Conservation (phyloP, 306 rosid species). For the Vigna mungo region DNA sequence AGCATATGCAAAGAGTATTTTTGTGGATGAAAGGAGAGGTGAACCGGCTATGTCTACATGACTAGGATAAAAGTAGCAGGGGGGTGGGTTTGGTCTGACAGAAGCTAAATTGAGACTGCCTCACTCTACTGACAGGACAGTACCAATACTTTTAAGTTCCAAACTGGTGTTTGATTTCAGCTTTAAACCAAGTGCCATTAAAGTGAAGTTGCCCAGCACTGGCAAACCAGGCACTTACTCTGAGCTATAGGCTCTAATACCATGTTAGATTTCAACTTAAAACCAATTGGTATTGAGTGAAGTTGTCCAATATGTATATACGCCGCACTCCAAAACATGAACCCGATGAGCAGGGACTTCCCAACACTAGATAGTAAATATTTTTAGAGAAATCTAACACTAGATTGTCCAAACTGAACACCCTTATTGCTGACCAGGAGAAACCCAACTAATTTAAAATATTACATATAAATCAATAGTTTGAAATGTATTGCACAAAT, state of each 20-base stretch:
- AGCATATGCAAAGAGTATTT: slow-evolving; percentile 91
- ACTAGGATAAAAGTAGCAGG: neutral
- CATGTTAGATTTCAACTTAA: too few relatives aligned
- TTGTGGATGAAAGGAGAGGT: slow-evolving; percentile 51
- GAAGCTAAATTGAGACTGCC: slow-evolving; percentile 9
- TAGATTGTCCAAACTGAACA: slow-evolving; percentile 15
- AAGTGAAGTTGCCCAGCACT: too few relatives aligned
- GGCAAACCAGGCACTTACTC: too few relatives aligned
- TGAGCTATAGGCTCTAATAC: too few relatives aligned
- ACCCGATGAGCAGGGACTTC: too few relatives aligned
- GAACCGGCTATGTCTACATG: neutral
- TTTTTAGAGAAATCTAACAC: slow-evolving; percentile 26
- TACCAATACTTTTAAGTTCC: slow-evolving; percentile 24
- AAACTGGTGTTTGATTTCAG: too few relatives aligned
- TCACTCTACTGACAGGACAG: neutral
- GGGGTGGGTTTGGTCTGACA: neutral
- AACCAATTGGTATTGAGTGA: too few relatives aligned
- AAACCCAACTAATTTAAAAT: slow-evolving; percentile 17
- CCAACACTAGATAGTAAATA: neutral
- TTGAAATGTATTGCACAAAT: neutral
- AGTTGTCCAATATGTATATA: too few relatives aligned
- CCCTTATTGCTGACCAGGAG: neutral
- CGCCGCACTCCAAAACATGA: too few relatives aligned
- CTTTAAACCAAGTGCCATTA: too few relatives aligned
- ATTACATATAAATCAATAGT: neutral